Base-by-base conservation (phyloP, 2,329 filamentous ascomycete species). In the Aspergillus pseudotamarii region DNA sequence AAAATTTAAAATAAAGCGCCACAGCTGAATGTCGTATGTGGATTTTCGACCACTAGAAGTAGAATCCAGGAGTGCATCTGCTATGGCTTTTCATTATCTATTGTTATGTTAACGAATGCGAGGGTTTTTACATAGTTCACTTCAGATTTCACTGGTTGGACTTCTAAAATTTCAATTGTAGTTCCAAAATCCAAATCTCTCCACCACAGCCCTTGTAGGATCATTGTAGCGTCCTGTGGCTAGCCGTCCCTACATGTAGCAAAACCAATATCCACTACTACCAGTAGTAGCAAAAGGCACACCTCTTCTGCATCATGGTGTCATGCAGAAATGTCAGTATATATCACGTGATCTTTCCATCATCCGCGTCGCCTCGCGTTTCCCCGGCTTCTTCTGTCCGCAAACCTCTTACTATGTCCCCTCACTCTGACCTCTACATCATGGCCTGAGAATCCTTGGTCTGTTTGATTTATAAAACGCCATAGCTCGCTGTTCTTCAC, bases 21-120 rank as follows among this genome's bases (percentile, higher is more conserved):
- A 64, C 66, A 66, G 67, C 67, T 72, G 72, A 69, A 73, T 71
- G 70, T 70, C 68, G 68, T 72, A 68, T 70, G 65, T 73, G 73
- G 72, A 72, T 68, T 71, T 66, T 71, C 66, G 66, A 65, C 67
- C 69, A 66, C 68, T 73, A 71, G 66, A 70, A 73, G 71, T 75
- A 75, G 72, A 75, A 69, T 69, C 69, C 64, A 66, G 70, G 67
- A 66, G 64, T 68, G 70, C 70, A 72, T 72, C 66, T 70, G 68
- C 66, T 68, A 68, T 70, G 69, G 65, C 71, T 71, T 69, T 69
- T 68, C 61, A 54, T 61, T 68, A 54, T 69, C 63, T 66, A 59
- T 69, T 72, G 68, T 72, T 71, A 72, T 65, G 69, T 71, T 71
- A 65, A 72, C 65, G 72, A 74, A 69, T 69, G 65, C 65, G 70